Evolutionary conservation across 345 rosid genomes (phyloP), one percentile per base, ranked within the genome.

Genomic region (Microcos paniculata): DNA sequence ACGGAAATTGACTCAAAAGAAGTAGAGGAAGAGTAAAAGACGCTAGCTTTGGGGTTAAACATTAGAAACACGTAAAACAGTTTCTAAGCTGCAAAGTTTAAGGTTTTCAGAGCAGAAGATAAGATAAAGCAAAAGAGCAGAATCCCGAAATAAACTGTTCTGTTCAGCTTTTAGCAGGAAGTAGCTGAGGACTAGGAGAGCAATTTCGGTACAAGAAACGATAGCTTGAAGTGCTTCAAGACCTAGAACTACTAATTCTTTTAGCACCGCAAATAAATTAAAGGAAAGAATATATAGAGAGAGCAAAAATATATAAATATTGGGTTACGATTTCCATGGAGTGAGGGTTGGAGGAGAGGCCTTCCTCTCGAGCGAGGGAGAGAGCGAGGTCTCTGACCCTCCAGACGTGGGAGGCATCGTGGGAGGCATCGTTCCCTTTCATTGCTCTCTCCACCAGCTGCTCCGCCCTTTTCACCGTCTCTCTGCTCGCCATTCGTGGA

Each of bases 401-500:
- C 88, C 90, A 83, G 35, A 91, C 97, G 67, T 94, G 97, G 66
- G 74, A 80, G 14, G 90, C 83, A 71, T 92, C 98, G 70, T 91
- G 98, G 35, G 98, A 92, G 7, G 94, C 87, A 80, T 94, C 97
- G 85, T 94, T 91, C 63, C 89, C 91, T 71, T 85, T 87, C 98
- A 93, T 91, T 57, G 52, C 31, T 70, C 70, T 84, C 42, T 81
- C 79, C 82, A 91, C 91, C 64, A 94, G 74, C 80, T 82, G 71
- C 88, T 90, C 94, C 21, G 94, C 94, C 33, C 85, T 88, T 76
- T 73, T 80, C 83, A 76, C 82, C 1, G 56, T 77, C 57, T 51
- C 80, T 24, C 38, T 56, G 46, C 35, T 62, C 28, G 73, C 83
- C 87, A 84, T 88, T 33, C 35, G 18, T 70, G 62, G 49, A 42